phyloP scores from a whole-genome alignment of 805 yeast species.

The Candida gorgasii region DNA sequence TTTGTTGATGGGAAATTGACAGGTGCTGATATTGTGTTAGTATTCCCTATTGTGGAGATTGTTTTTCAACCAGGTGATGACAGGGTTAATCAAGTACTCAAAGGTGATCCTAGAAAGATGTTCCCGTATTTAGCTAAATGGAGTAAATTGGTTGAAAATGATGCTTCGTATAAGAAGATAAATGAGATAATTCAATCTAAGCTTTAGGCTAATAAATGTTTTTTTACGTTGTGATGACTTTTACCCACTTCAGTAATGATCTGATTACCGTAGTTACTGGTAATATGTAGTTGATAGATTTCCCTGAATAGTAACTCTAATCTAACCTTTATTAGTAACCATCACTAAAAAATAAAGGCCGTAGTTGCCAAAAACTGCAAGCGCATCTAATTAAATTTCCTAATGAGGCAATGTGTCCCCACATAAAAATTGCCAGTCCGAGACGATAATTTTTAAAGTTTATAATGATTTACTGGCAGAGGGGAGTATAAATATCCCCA shows the following conservation, averaged over 20 bases:
- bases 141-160: constrained; percentile 15
- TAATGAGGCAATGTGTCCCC: constrained; percentile 11
- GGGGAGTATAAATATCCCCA: background rate
- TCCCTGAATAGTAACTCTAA: constrained; percentile 1
- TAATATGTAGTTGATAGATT: background rate
- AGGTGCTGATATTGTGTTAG: constrained; percentile 57
- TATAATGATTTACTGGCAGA: background rate
- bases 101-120: constrained; percentile 7
- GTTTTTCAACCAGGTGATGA: constrained; percentile 23
- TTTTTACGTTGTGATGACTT: background rate
- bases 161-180: constrained; percentile 8
- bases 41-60: constrained; percentile 42
- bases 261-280: background rate
- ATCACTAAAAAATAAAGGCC: background rate
- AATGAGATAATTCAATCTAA: constrained; percentile 3
- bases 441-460: background rate
- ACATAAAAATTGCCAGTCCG: constrained; percentile 1
- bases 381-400: constrained; percentile 9
- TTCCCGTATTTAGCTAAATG: constrained; percentile 28
- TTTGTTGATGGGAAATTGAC: constrained; percentile 53
- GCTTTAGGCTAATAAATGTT: constrained; percentile 1
- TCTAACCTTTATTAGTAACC: constrained; percentile 1
- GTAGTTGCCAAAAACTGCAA: constrained; percentile 4
- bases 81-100: constrained; percentile 20
- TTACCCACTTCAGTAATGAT: background rate